Conservation (phyloP, 2,329 filamentous ascomycete genomes). For the Xylariaceae sp. region DNA sequence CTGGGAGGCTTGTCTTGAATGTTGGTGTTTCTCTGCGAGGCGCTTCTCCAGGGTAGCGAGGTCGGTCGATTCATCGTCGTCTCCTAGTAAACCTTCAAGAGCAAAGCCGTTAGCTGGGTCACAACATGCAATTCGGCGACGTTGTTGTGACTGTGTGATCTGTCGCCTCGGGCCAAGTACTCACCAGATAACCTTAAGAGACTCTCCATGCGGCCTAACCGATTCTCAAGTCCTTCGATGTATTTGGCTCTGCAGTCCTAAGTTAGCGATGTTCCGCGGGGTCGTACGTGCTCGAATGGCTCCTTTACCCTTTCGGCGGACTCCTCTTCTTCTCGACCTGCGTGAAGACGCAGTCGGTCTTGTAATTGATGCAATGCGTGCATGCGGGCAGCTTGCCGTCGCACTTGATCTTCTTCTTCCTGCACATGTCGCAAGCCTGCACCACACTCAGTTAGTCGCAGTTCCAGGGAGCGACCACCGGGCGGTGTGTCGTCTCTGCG, state of each 20-base stretch:
- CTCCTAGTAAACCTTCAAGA: slow-evolving; percentile 64
- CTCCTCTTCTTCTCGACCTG: slow-evolving; percentile 98
- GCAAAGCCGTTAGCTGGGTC: too few species aligned
- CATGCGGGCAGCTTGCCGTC: slow-evolving; percentile 94
- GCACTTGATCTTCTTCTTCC: slow-evolving; percentile 70
- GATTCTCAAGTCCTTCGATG: slow-evolving; percentile 93
- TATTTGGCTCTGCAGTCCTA: slow-evolving; percentile 73
- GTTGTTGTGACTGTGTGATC: not conserved
- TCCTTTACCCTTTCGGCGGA: slow-evolving; percentile 86
- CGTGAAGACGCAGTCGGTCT: slow-evolving; percentile 95
- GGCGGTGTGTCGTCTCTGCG: not conserved
- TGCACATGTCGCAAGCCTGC: slow-evolving; percentile 89
- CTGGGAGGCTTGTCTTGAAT: slow-evolving; percentile 46
- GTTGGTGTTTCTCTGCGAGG: slow-evolving; percentile 52
- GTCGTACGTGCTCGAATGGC: not conserved
- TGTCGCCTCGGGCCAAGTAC: slow-evolving; percentile 10
- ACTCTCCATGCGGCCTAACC: slow-evolving; percentile 92
- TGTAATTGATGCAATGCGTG: slow-evolving; percentile 95
- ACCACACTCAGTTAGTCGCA: not conserved
- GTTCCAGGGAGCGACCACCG: too few species aligned
- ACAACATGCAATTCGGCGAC: too few species aligned
- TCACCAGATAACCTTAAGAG: slow-evolving; percentile 75
- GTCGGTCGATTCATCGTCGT: slow-evolving; percentile 84
- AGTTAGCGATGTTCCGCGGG: slow-evolving; percentile 1
- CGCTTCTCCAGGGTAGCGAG: slow-evolving; percentile 83